Percentiles rank a stretch among this genome's conserved stretches.
Evolutionary conservation across 345 rosid species (phyloP).

Genomic region (Heritiera fomes): DNA sequence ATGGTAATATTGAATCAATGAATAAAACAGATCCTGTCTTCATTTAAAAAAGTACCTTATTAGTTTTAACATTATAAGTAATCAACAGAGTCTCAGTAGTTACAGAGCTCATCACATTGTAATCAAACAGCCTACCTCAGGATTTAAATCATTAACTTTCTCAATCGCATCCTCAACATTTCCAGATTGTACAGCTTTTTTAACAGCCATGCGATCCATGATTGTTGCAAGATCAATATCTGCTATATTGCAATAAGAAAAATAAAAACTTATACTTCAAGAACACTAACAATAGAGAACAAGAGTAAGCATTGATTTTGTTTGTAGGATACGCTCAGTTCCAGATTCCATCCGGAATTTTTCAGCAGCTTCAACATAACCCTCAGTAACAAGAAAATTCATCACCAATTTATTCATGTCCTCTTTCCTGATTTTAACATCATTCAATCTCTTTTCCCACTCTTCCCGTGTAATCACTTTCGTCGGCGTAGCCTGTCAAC

Average conservation of each 20-base stretch:
- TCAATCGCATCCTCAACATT: constrained; percentile 97
- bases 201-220: constrained; percentile 94
- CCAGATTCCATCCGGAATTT: constrained; percentile 91
- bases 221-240: constrained; percentile 94
- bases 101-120: background rate
- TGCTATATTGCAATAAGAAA: constrained; percentile 69
- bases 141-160: constrained; percentile 24
- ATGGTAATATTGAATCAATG: background rate
- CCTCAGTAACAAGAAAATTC: constrained; percentile 98
- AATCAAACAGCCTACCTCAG: background rate
- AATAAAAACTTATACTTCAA: constrained; percentile 8
- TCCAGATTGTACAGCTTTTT: constrained; percentile 94
- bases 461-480: constrained; percentile 78
- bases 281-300: background rate
- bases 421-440: constrained; percentile 83
- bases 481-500: constrained; percentile 60
- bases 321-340: constrained; percentile 79
- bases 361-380: constrained; percentile 94
- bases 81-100: background rate
- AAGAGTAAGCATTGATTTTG: background rate
- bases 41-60: background rate
- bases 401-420: constrained; percentile 97
- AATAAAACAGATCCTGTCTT: background rate
- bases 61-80: background rate
- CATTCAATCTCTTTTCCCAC: constrained; percentile 93